Base-by-base conservation (phyloP, 495 filamentous ascomycete species). In the Talaromyces thailandensis region DNA sequence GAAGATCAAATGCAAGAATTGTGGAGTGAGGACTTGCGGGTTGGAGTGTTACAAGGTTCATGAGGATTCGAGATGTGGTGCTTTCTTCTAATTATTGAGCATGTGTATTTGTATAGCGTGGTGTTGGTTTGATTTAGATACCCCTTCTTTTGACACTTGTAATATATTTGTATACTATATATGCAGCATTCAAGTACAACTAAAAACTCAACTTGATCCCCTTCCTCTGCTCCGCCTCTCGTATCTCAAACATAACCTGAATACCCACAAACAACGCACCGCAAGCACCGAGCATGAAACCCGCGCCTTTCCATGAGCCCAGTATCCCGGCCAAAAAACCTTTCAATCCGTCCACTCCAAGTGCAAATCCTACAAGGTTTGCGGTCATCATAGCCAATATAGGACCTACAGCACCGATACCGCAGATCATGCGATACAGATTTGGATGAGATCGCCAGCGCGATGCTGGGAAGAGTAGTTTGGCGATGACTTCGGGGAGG, bases 181-280 rank as follows among this genome's bases (percentile, higher is more conserved):
- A 57, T 31, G 28, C 18, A 57, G 0, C 2, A 60, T 40, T 16
- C 2, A 25, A 12, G 8, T 23, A 37, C 23, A 40, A 40, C 74
- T 72, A 98, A 71, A 91, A 98, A 75, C 91, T 97, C 76, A 98
- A 64, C 64, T 86, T 80, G 62, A 98, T 90, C 2, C 94, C 94
- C 51, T 80, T 84, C 59, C 93, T 82, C 67, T 82, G 76, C 79
- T 99, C 94, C 64, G 80, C 80, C 76, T 97, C 88, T 56, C 94
- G 76, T 53, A 93, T 82, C 80, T 99, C 95, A 79, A 97, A 96
- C 94, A 98, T 99, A 63, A 96, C 77, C 79, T 97, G 93, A 18
- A 87, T 85, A 16, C 89, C 93, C 3, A 93, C 86, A 69, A 96
- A 99, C 12, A 98, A 68, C 45, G 82, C 82, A 26, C 67, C 73